Evolutionary conservation across 352 stramenopile genomes (phyloP).

Genomic region (Phytopythium mirpurense): DNA sequence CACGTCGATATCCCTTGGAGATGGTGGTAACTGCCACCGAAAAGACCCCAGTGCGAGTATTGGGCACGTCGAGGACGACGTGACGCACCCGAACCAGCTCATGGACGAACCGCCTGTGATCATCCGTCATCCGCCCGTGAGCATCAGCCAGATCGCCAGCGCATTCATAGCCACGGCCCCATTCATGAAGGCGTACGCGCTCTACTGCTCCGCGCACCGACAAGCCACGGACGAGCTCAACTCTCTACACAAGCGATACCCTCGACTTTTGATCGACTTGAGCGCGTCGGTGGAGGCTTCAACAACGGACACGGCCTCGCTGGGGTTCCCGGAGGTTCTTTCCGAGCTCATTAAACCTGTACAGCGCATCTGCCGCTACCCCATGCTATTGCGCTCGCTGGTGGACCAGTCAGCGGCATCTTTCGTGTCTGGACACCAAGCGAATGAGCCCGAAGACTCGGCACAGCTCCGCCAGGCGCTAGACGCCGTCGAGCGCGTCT

Average conservation of each 20-base stretch:
- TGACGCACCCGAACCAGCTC: neutral
- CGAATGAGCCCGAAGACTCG: conserved; percentile 15
- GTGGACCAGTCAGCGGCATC: conserved; percentile 23
- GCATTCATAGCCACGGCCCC: conserved; percentile 44
- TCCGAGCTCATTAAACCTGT: conserved; percentile 70
- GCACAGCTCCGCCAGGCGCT: conserved; percentile 33
- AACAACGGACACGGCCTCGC: conserved; percentile 6
- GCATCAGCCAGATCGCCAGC: conserved; percentile 11
- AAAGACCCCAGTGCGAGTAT: neutral
- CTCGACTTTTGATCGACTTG: conserved; percentile 9
- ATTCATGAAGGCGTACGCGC: conserved; percentile 68
- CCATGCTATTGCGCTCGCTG: conserved; percentile 48
- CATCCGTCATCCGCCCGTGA: neutral
- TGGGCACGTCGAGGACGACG: conserved; percentile 2
- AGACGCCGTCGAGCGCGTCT: conserved; percentile 38
- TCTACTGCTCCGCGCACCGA: conserved; percentile 55
- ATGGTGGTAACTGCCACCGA: too few relatives aligned
- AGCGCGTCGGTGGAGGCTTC: neutral
- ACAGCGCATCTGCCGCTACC: conserved; percentile 67
- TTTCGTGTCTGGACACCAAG: neutral
- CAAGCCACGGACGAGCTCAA: conserved; percentile 45
- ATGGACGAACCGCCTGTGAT: neutral
- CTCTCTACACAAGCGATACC: conserved; percentile 20
- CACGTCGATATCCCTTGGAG: neutral
- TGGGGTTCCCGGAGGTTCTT: conserved; percentile 18